A percentile compares a stretch with the other conserved stretches of the same genome.
Conservation (phyloP, 257 asterid species). For the Solanum habrochaites region DNA sequence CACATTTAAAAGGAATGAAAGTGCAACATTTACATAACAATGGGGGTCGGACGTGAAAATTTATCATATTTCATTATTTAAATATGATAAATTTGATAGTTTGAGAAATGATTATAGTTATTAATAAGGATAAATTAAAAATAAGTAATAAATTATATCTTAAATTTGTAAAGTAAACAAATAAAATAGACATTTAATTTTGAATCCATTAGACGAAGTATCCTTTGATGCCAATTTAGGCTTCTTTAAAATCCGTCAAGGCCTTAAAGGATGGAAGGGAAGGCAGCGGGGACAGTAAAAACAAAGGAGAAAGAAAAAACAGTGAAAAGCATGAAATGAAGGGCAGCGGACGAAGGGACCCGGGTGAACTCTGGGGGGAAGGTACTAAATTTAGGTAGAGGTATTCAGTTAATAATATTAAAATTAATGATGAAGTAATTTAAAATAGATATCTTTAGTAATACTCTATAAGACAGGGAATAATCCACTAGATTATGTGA, state of each 20-base stretch:
- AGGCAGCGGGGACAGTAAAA: no score
- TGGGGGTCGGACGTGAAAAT: neutral
- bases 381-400: no score
- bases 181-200: neutral
- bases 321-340: neutral
- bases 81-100: neutral
- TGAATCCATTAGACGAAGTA: neutral
- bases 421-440: no score
- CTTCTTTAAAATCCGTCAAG: neutral
- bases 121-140: neutral
- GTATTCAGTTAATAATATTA: no score
- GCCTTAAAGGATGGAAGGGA: no score
- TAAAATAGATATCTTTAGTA: neutral
- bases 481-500: neutral
- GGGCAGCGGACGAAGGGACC: no score
- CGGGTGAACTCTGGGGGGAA: no score
- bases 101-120: neutral
- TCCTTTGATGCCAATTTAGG: neutral
- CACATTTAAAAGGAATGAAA: neutral
- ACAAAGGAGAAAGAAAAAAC: no score
- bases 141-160: neutral
- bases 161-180: neutral
- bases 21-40: neutral
- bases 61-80: no score
- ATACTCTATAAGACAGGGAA: neutral